Evolutionary conservation across 73 alveolate species (phyloP).

Genomic region (Durusdinium trenchii): DNA sequence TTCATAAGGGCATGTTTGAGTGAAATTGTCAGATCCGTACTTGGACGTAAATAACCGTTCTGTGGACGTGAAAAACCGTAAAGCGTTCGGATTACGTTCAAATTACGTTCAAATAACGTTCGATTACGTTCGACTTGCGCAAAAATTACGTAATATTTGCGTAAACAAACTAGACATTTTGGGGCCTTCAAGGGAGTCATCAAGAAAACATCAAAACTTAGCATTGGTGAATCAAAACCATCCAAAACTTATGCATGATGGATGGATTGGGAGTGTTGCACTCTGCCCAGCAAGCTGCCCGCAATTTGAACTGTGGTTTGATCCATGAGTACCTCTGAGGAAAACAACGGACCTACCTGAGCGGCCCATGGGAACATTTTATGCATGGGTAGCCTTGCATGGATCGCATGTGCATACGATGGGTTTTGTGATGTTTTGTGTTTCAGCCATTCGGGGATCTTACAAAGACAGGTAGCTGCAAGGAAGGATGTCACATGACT

Average conservation of each 20-base stretch:
- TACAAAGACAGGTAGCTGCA: neutral
- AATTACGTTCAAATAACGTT: too few species aligned
- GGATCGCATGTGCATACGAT: neutral
- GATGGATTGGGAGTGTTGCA: neutral
- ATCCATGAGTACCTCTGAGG: neutral
- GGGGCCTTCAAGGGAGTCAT: neutral
- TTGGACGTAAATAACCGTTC: neutral
- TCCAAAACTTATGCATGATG: neutral
- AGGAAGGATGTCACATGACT: neutral
- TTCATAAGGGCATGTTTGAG: neutral
- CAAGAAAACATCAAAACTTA: neutral
- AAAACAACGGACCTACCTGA: neutral
- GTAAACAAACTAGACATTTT: neutral
- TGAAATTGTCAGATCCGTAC: neutral
- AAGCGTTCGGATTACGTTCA: too few species aligned
- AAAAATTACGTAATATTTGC: neutral
- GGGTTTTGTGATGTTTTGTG: neutral
- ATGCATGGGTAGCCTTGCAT: neutral
- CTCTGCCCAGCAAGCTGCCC: neutral
- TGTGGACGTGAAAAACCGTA: too few species aligned
- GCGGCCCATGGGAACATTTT: neutral
- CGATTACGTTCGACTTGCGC: slow-evolving; percentile 2
- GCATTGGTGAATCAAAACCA: neutral
- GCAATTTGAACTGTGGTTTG: neutral
- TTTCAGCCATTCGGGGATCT: neutral